Evolutionary conservation across 2,329 filamentous ascomycete species (phyloP), one percentile per base, ranked within the genome.

Genomic region (Pestalotiopsis sp.): DNA sequence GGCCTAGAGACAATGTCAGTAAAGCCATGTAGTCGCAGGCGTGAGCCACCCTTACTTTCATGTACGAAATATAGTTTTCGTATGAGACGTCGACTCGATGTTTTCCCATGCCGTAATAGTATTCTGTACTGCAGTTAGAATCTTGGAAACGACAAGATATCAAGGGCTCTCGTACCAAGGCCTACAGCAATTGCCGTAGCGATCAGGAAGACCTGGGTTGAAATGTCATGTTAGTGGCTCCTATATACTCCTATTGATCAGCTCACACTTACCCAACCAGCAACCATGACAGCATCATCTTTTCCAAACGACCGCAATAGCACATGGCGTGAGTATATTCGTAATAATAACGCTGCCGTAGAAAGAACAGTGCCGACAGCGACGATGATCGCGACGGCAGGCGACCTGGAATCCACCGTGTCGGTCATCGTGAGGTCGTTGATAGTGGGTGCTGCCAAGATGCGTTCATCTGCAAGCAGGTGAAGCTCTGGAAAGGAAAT

Each of bases 31-130:
- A 2, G 31, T 38, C 27, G 36, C 31, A n/a, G 36, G 14, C 13
- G 20, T 62, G 27, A 31, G 9, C 12, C 56, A 5, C n/a, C 17
- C 38, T 23, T 41, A 49, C 61, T 39, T 64, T 64, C 61, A 64
- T 49, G 23, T 64, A 64, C 38, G 61, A 39, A 13, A 64, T 17
- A 20, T 25, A 23, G 39, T 64, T 39, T 23, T 64, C 61, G 6
- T 64, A n/a, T 20, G 38, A 6, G 17, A 64, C 38, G 4, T 45
- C 41, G 4, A n/a, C 27, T 25, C 38, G 3, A 20, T 64, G 61
- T 7, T 45, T 64, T 45, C 61, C 61, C 61, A 64, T 49, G 41
- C 61, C 61, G 25, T 25, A 64, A 25, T 64, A 39, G 61, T 52
- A 64, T 25, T 64, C 61, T 64, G 59, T 39, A 36, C 13, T 20